Percentiles rank a stretch among this genome's conserved stretches.
Conservation (phyloP, 164 flowering plant genomes). For the Tetrastigma voinierianum region DNA sequence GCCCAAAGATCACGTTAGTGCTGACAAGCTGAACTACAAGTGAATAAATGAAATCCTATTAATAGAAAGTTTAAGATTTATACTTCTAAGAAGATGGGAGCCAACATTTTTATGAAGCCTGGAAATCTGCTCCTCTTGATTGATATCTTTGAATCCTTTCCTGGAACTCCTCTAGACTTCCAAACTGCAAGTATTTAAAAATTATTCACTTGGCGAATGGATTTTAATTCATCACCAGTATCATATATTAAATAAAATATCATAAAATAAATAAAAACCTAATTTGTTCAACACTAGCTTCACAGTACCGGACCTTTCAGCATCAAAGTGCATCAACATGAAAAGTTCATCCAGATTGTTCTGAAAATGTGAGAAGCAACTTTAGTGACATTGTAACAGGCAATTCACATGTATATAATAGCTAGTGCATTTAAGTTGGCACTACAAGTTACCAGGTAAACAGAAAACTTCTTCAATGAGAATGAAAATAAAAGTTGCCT, state of each 20-base stretch:
- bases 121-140: slow-evolving; percentile 96
- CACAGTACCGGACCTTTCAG: slow-evolving; percentile 80
- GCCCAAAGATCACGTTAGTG: not conserved
- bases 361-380: slow-evolving; percentile 43
- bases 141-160: slow-evolving; percentile 96
- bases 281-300: not conserved
- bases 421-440: not conserved
- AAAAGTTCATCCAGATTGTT: slow-evolving; percentile 97
- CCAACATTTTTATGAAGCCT: slow-evolving; percentile 96
- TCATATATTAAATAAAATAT: not conserved
- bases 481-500: no score
- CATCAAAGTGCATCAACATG: slow-evolving; percentile 99
- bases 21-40: not conserved
- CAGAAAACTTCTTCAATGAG: not conserved
- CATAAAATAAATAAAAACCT: not conserved
- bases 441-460: not conserved
- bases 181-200: slow-evolving; percentile 62
- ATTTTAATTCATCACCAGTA: not conserved
- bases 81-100: slow-evolving; percentile 98
- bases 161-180: slow-evolving; percentile 91
- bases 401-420: not conserved
- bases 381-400: not conserved
- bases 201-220: not conserved
- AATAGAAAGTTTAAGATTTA: slow-evolving; percentile 11
- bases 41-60: not conserved